A percentile compares a stretch with the other conserved stretches of the same genome.
Evolutionary conservation across 495 filamentous ascomycete genomes (phyloP).

Genomic region (Penicillium salamii): DNA sequence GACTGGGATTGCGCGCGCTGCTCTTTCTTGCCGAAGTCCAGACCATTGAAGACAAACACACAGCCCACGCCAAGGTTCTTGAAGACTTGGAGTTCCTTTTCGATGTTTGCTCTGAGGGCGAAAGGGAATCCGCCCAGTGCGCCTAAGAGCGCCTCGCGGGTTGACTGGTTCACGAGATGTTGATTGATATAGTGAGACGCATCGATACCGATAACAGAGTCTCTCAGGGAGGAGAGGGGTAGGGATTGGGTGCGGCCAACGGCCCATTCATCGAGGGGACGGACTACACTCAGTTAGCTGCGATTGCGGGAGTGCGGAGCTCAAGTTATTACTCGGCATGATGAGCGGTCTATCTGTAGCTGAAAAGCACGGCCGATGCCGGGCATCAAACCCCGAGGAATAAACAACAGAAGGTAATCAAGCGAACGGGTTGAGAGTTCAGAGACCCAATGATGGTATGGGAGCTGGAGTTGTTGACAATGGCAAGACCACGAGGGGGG

Average conservation of each 20-base stretch:
- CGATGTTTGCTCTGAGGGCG: conserved; percentile 65
- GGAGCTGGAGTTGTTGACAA: conserved; percentile 8
- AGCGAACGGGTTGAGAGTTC: conserved; percentile 5
- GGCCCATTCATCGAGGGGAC: conserved; percentile 58
- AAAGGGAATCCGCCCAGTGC: conserved; percentile 90
- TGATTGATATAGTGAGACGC: conserved; percentile 82
- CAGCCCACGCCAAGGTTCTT: conserved; percentile 59
- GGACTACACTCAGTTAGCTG: conserved; percentile 41
- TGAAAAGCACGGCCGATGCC: conserved; percentile 30
- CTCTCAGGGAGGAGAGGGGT: conserved; percentile 63
- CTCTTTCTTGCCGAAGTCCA: conserved; percentile 71
- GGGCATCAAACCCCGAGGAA: conserved; percentile 28
- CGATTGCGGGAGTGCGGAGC: not conserved
- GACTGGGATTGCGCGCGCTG: conserved; percentile 48
- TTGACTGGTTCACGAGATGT: conserved; percentile 62
- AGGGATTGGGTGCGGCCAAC: conserved; percentile 50
- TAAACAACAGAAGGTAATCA: conserved; percentile 3
- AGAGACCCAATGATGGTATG: conserved; percentile 10
- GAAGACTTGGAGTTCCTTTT: conserved; percentile 68
- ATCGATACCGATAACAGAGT: conserved; percentile 77
- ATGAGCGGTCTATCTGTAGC: conserved; percentile 31
- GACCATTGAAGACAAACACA: conserved; percentile 87
- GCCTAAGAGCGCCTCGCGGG: conserved; percentile 80
- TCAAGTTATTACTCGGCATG: conserved; percentile 39
- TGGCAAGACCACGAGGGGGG: conserved; percentile 17